Base-by-base conservation (phyloP, 495 filamentous ascomycete genomes). In the Apodospora peruviana region DNA sequence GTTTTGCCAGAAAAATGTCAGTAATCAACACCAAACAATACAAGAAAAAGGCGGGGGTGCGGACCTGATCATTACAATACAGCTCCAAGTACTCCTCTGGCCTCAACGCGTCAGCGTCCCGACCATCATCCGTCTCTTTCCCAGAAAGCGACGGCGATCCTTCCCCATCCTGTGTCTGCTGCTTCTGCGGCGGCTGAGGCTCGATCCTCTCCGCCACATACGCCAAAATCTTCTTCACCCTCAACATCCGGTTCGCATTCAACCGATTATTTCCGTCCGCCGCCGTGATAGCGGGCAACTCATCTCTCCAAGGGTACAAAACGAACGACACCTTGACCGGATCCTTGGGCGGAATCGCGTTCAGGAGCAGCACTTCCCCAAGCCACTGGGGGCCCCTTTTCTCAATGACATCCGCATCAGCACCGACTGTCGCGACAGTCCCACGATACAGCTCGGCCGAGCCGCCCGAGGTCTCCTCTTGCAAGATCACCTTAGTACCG, bases 171-270 rank as follows among this genome's bases (percentile, higher is more conserved):
- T 39, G 12, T n/a, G 37, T 38, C 36, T 5, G 7, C 36, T n/a
- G 7, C 36, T 9, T 17, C 36, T 9, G 5, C 16, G 37, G 23
- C 8, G 5, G 53, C 20, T 16, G 68, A 1, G 83, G 77, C 61
- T 96, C 91, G 45, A 98, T 91, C 42, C 89, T 78, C 64, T 98
- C 93, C 1, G 90, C 86, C 5, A 97, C 83, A 57, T 98, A 98
- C 1, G 81, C 83, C 29, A 95, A 67, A n/a, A 98, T 88, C 73
- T 97, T 98, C 71, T 88, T 91, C 3, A 91, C 87, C 38, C 93
- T 80, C 23, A 98, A 77, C 94, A 98, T 97, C 23, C 93, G 77
- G 60, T 97, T 98, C 23, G 93, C 93, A 62, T 97, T 98, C 48
- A 98, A 77, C 23, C 93, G 82, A 42, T 88, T 86, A 55, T 89